Base-by-base conservation (phyloP, 202 grass and related monocot species). In the Eragrostis tef region DNA sequence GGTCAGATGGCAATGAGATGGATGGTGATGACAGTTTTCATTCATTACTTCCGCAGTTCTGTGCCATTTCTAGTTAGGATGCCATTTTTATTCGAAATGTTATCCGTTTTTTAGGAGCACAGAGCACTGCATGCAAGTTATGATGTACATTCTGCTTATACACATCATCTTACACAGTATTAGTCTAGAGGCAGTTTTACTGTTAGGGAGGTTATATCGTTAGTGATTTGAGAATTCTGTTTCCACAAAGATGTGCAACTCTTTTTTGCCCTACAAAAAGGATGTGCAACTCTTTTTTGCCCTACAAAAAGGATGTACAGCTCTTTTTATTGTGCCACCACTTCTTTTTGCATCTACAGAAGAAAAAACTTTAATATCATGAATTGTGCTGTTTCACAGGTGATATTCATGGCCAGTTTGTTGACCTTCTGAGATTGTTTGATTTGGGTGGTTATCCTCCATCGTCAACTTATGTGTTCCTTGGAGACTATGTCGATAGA, bases 371-470 rank as follows among this genome's bases (percentile, higher is more conserved):
- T 49, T 48, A 1, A 14, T 6, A 64, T 87, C 63, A 82, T 43
- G 21, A 71, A 5, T 25, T 54, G 20, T 39, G 46, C 59, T 36
- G 11, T 39, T 22, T 65, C 83, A 60, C 82, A 93, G 91, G 91
- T 64, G 91, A 93, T 88, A 90, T 93, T 64, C 91, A 93, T 64
- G 91, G 91, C 20, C 91, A 90, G 57, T 93, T 90, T 77, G 45
- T 77, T 24, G 91, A 93, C 52, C 88, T 93, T 66, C 69, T 90
- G 71, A 90, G 85, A 80, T 57, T 93, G 49, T 93, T 88, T 83
- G 85, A 93, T 70, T 56, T 82, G 51, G 91, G 91, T 34, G 91
- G 91, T 79, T 93, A 86, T 67, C 91, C 88, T 77, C 91, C 91
- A 77, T 17, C 83, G 26, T 88, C 91, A 59, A 90, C 70, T 51